Evolutionary conservation across 1,284 basidiomycete species (phyloP).

Genomic region (Neotropicomus parvogracilis): DNA sequence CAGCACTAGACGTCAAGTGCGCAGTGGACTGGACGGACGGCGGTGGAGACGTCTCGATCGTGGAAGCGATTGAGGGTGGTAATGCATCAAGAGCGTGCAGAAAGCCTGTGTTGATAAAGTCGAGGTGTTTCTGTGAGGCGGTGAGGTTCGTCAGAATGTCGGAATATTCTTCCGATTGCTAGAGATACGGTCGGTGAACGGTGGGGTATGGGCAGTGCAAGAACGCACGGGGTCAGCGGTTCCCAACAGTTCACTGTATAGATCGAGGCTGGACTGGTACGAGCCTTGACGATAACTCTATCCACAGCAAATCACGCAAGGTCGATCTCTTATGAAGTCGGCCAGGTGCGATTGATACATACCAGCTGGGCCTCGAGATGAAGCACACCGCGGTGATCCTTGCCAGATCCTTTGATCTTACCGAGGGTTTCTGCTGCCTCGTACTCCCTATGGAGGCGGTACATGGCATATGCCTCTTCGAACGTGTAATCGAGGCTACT

Average conservation of each 20-base stretch:
- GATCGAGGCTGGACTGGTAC: slow-evolving; percentile 66
- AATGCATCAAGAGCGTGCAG: slow-evolving; percentile 58
- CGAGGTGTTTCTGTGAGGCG: slow-evolving; percentile 74
- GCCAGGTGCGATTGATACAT: slow-evolving; percentile 29
- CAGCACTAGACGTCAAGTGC: slow-evolving; percentile 29
- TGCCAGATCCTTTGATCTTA: slow-evolving; percentile 43
- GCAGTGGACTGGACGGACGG: slow-evolving; percentile 43
- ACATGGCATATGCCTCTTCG: slow-evolving; percentile 78
- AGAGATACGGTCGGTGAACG: slow-evolving; percentile 12
- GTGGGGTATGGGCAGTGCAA: slow-evolving; percentile 5
- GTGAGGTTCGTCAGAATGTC: slow-evolving; percentile 82
- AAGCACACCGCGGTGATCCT: slow-evolving; percentile 58
- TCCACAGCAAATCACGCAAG: slow-evolving; percentile 9
- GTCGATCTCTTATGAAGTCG: slow-evolving; percentile 21
- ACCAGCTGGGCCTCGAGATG: slow-evolving; percentile 87
- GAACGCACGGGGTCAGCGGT: slow-evolving; percentile 64
- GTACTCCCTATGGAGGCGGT: slow-evolving; percentile 69
- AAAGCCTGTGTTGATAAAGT: slow-evolving; percentile 74
- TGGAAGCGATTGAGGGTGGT: slow-evolving; percentile 45
- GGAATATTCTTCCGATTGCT: slow-evolving; percentile 83
- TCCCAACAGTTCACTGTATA: slow-evolving; percentile 78
- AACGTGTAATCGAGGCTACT: slow-evolving; percentile 43
- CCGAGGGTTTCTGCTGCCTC: slow-evolving; percentile 60
- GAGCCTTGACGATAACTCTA: slow-evolving; percentile 76
- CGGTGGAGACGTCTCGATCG: slow-evolving; percentile 60